Percentiles rank a stretch among this genome's conserved stretches.
Evolutionary conservation across 208 protist species (phyloP).

Genomic region (Wallacemonas sp.): DNA sequence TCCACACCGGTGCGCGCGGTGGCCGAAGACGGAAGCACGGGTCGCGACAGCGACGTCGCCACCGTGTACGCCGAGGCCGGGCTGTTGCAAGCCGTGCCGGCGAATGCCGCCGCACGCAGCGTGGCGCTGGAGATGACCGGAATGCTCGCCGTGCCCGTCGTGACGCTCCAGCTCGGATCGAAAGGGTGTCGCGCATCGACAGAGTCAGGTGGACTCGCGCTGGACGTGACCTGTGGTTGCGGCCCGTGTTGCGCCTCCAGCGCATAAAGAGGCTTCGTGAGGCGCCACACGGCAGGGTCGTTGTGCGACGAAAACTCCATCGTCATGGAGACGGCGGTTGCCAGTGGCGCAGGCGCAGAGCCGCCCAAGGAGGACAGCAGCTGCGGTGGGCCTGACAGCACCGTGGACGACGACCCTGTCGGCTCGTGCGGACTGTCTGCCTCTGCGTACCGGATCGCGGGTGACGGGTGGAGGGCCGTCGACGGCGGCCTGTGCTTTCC

Average conservation of each 20-base stretch:
- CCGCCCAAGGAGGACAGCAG: too few relatives aligned
- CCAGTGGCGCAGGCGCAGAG: background rate
- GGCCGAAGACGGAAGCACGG: too few relatives aligned
- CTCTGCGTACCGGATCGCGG: too few relatives aligned
- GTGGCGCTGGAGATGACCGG: constrained; percentile 1
- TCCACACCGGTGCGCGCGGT: too few relatives aligned
- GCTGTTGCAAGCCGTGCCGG: background rate
- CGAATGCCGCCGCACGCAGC: background rate
- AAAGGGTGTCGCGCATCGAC: background rate
- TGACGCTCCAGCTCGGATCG: background rate
- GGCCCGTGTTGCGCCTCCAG: too few relatives aligned
- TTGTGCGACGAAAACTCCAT: background rate
- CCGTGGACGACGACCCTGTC: too few relatives aligned
- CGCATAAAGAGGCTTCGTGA: background rate
- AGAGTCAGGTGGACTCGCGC: background rate
- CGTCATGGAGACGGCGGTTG: too few relatives aligned
- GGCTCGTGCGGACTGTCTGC: too few relatives aligned
- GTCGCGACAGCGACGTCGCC: too few relatives aligned
- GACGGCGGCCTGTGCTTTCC: too few relatives aligned
- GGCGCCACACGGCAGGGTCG: background rate
- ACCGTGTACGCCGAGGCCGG: background rate
- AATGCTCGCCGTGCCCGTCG: background rate
- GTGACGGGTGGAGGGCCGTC: background rate
- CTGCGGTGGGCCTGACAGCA: too few relatives aligned
- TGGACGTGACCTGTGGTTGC: too few relatives aligned